Conservation (phyloP, 23 red algal species). For the Gracilaria vermiculophylla region DNA sequence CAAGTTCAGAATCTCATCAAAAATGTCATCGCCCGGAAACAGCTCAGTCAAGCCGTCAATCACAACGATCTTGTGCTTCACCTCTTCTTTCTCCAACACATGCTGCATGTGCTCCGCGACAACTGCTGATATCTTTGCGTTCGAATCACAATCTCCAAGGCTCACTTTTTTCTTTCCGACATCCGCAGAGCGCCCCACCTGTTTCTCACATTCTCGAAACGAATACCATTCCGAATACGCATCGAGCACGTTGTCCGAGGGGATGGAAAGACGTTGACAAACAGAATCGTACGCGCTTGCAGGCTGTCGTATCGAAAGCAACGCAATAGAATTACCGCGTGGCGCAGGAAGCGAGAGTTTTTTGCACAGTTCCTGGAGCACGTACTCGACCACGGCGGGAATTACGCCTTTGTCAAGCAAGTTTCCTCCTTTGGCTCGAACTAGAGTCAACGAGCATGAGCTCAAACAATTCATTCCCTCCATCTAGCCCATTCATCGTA, state of each 20-base stretch:
- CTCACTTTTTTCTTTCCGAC: not conserved
- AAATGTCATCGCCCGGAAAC: not conserved
- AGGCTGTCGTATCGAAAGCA: not conserved
- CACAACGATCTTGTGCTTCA: not conserved
- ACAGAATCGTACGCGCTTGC: not conserved
- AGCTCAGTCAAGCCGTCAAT: slow-evolving; percentile 19
- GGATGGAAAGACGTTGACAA: not conserved
- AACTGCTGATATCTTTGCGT: not conserved
- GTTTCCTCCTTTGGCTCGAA: not conserved
- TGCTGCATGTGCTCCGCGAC: not conserved
- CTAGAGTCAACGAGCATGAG: not conserved
- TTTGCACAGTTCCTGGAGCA: not conserved
- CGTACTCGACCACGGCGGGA: slow-evolving; percentile 1
- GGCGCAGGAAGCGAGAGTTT: not conserved
- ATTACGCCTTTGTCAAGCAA: slow-evolving; percentile 18
- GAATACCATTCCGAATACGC: slow-evolving; percentile 41
- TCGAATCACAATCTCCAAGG: not conserved
- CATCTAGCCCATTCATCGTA: too few relatives aligned
- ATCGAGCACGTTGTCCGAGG: not conserved
- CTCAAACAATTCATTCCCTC: not conserved
- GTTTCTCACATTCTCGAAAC: not conserved
- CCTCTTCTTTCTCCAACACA: not conserved
- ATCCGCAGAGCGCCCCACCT: not conserved
- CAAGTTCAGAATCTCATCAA: slow-evolving; percentile 2
- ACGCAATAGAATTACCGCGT: not conserved